Conservation (phyloP, 805 yeast genomes). For the Priceomyces castillae region DNA sequence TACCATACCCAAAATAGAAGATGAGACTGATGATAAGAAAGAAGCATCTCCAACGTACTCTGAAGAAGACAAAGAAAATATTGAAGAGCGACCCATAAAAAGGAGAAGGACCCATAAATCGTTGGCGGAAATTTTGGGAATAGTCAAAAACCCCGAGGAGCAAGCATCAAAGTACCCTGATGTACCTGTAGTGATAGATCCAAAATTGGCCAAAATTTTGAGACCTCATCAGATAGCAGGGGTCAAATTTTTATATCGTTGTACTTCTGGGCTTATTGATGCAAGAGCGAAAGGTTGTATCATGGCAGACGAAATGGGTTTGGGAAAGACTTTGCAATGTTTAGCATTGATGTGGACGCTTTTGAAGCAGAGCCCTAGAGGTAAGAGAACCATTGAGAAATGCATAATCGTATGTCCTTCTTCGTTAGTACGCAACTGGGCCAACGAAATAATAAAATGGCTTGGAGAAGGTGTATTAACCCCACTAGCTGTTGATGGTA, state of each 20-base stretch:
- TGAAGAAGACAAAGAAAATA: slow-evolving; percentile 13
- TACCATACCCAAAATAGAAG: slow-evolving; percentile 32
- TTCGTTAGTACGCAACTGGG: slow-evolving; percentile 93
- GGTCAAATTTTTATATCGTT: slow-evolving; percentile 82
- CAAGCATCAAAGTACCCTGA: slow-evolving; percentile 59
- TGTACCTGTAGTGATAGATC: slow-evolving; percentile 96
- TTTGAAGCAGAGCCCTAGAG: slow-evolving; percentile 83
- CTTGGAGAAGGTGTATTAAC: slow-evolving; percentile 86
- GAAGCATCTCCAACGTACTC: slow-evolving; percentile 13
- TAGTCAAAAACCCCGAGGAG: slow-evolving; percentile 50
- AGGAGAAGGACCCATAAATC: slow-evolving; percentile 57
- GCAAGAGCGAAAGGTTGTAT: slow-evolving; percentile 90
- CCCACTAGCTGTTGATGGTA: slow-evolving; percentile 91
- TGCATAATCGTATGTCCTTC: slow-evolving; percentile 95
- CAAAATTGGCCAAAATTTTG: slow-evolving; percentile 73
- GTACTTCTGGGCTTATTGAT: slow-evolving; percentile 84
- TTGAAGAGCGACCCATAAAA: slow-evolving; percentile 21
- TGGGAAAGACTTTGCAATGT: slow-evolving; percentile 90
- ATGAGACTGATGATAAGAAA: slow-evolving; percentile 13
- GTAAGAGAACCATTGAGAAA: slow-evolving; percentile 78
- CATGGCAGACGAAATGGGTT: slow-evolving; percentile 98
- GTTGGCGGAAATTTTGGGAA: slow-evolving; percentile 77
- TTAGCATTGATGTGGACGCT: slow-evolving; percentile 90
- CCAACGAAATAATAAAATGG: slow-evolving; percentile 94
- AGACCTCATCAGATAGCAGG: slow-evolving; percentile 98